phyloP scores from a whole-genome alignment of 1,284 basidiomycete species.

The Puccinia hordei region DNA sequence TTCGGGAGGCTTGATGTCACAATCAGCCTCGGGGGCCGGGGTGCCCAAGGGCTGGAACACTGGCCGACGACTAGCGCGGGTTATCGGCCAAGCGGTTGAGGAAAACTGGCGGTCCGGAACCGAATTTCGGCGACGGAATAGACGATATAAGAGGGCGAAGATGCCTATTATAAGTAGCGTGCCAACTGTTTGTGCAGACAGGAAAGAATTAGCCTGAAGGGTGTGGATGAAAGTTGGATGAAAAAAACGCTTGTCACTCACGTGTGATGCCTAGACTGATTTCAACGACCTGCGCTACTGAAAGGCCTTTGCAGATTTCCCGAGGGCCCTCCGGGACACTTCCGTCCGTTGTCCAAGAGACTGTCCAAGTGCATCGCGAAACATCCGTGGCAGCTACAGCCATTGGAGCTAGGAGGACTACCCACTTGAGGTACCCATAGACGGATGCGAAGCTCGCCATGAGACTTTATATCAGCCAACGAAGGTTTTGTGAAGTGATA shows the following conservation, averaged over 20 bases:
- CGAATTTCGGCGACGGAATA: not conserved
- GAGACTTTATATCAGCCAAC: not conserved
- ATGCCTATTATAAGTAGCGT: not conserved
- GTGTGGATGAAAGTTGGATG: not conserved
- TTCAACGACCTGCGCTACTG: not conserved
- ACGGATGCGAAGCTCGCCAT: not conserved
- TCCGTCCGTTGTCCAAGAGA: not conserved
- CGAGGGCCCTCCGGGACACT: not conserved
- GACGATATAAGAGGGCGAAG: not conserved
- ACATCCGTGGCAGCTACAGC: not conserved
- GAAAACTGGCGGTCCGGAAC: not conserved
- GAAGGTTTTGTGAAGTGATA: not conserved
- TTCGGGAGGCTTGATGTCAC: not conserved
- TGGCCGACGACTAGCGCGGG: not conserved
- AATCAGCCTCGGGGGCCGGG: not conserved
- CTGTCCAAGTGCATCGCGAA: not conserved
- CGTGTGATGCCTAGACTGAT: slow-evolving; percentile 1
- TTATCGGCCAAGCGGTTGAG: not conserved
- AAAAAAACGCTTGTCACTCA: not conserved
- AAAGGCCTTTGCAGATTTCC: not conserved
- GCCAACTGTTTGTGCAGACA: not conserved
- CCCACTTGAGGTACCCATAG: not conserved
- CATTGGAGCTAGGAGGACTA: not conserved
- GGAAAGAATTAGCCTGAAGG: not conserved
- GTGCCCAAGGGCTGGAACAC: not conserved